Conservation (phyloP, 805 yeast species). For the Saturnispora galanensis region DNA sequence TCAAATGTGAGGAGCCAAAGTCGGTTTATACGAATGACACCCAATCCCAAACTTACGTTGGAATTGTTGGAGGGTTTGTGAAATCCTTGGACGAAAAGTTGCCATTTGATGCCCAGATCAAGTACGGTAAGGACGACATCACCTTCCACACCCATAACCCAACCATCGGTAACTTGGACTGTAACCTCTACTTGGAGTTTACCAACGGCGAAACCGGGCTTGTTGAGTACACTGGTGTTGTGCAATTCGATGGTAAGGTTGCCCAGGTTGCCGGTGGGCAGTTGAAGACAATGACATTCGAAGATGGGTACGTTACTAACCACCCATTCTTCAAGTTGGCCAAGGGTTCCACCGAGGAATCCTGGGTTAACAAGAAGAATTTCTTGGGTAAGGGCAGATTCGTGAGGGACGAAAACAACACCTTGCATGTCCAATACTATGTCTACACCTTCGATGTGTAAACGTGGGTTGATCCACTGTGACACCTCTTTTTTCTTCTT, state of each 20-base stretch:
- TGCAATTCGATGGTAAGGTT: constrained; percentile 29
- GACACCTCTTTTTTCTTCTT: no score
- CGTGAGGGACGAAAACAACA: constrained; percentile 36
- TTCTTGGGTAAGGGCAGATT: constrained; percentile 54
- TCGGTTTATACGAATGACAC: constrained; percentile 21
- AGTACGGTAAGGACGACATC: constrained; percentile 41
- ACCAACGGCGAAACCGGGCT: constrained; percentile 29
- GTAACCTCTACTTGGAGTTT: constrained; percentile 34
- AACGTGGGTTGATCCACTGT: no score
- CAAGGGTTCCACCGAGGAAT: constrained; percentile 32
- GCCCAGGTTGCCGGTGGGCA: constrained; percentile 29
- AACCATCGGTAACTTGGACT: constrained; percentile 31
- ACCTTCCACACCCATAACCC: constrained; percentile 25
- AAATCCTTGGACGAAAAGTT: constrained; percentile 28
- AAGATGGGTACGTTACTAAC: constrained; percentile 40
- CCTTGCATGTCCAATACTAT: constrained; percentile 36
- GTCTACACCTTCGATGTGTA: constrained; percentile 5
- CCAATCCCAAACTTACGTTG: constrained; percentile 23
- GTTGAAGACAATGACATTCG: constrained; percentile 27
- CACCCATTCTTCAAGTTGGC: constrained; percentile 38
- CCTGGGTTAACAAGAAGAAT: constrained; percentile 42
- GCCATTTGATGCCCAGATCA: constrained; percentile 31
- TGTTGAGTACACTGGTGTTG: constrained; percentile 40
- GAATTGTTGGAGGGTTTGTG: constrained; percentile 28
- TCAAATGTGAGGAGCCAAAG: constrained; percentile 27